phyloP scores from a whole-genome alignment of 108 stramenopile species.

The Nitzschia sp. region DNA sequence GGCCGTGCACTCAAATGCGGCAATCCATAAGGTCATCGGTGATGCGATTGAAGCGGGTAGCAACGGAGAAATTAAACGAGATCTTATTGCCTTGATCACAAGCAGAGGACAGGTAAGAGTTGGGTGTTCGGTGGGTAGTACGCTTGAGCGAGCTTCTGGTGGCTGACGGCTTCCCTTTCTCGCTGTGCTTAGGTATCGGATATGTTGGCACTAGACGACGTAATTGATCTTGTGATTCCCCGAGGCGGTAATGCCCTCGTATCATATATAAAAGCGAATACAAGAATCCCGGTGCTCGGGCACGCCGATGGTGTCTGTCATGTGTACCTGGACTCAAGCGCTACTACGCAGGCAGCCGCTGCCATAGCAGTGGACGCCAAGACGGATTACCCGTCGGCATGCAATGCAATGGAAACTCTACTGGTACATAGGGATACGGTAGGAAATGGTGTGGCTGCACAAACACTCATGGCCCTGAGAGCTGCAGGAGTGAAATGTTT shows the following conservation, averaged over 20 bases:
- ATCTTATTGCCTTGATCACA: slow-evolving; percentile 91
- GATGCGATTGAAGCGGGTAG: slow-evolving; percentile 90
- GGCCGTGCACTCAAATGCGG: slow-evolving; percentile 87
- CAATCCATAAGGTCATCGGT: slow-evolving; percentile 86
- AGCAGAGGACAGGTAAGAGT: slow-evolving; percentile 80
- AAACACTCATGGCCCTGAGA: slow-evolving; percentile 72
- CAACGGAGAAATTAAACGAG: slow-evolving; percentile 75
- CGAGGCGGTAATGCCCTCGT: slow-evolving; percentile 93
- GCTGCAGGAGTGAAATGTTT: slow-evolving; percentile 87
- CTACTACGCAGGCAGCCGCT: slow-evolving; percentile 63
- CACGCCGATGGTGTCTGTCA: slow-evolving; percentile 99
- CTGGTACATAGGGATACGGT: slow-evolving; percentile 87
- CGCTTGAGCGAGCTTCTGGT: neutral
- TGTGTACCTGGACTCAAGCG: slow-evolving; percentile 91
- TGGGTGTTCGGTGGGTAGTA: neutral
- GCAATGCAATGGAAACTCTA: slow-evolving; percentile 98
- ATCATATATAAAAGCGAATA: slow-evolving; percentile 88
- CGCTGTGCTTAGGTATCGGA: slow-evolving; percentile 73
- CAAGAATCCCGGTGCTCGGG: slow-evolving; percentile 96
- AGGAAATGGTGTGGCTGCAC: slow-evolving; percentile 63
- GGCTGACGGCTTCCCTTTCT: too few relatives aligned
- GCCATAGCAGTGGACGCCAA: slow-evolving; percentile 91
- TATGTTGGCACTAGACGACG: slow-evolving; percentile 82
- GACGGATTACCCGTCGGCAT: slow-evolving; percentile 98
- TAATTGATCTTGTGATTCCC: slow-evolving; percentile 98